Percentiles rank a stretch among this genome's conserved stretches.
phyloP scores from a whole-genome alignment of 306 rosid species.

The Cicer pinnatifidum region DNA sequence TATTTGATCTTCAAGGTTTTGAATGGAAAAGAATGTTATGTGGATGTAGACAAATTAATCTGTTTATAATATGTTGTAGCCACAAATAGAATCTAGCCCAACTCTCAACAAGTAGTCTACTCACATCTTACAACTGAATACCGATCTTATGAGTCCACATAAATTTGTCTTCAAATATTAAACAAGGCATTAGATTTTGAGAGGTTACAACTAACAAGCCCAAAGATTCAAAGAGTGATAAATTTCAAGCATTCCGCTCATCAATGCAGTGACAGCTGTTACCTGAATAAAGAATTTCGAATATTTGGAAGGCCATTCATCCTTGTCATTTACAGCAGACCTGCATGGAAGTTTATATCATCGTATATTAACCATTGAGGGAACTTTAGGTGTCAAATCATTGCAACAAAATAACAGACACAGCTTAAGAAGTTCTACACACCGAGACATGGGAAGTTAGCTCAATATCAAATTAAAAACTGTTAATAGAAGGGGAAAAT shows the following conservation, averaged over 20 bases:
- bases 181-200: conserved; percentile 10
- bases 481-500: not conserved
- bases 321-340: conserved; percentile 85
- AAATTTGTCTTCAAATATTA: conserved; percentile 5
- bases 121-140: conserved; percentile 35
- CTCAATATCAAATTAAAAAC: conserved; percentile 2
- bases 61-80: not conserved
- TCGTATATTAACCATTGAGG: conserved; percentile 8
- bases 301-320: conserved; percentile 94
- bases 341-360: conserved; percentile 49
- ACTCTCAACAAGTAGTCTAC: conserved; percentile 3
- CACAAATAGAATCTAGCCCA: conserved; percentile 20
- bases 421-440: conserved; percentile 23
- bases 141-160: conserved; percentile 13
- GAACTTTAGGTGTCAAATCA: not conserved
- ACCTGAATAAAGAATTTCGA: conserved; percentile 84
- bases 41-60: conserved; percentile 14
- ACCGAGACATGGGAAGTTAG: not conserved
- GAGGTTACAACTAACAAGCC: not conserved
- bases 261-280: conserved; percentile 36
- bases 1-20: conserved; percentile 5
- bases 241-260: conserved; percentile 31
- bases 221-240: conserved; percentile 1
- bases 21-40: not conserved
- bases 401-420: conserved; percentile 21